Percentiles rank a stretch among this genome's conserved stretches.
Evolutionary conservation across 2,329 filamentous ascomycete genomes (phyloP).

Genomic region (Aspergillus sp.): DNA sequence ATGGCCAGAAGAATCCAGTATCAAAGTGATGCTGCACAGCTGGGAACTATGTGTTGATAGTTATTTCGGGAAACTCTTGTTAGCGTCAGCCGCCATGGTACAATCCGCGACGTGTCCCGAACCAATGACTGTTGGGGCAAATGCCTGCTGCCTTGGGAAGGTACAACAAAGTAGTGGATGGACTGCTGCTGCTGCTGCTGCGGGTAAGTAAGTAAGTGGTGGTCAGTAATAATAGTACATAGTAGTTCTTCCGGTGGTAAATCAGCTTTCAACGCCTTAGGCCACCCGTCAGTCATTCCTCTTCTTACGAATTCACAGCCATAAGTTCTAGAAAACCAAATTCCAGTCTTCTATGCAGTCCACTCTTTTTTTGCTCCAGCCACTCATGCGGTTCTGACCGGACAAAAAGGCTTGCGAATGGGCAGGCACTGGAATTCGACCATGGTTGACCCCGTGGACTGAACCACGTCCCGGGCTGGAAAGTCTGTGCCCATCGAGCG

Average conservation of each 20-base stretch:
- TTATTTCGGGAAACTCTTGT: not conserved
- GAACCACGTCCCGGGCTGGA: constrained; percentile 6
- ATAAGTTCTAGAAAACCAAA: constrained; percentile 24
- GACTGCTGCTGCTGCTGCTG: too few relatives aligned
- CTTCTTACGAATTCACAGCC: constrained; percentile 6
- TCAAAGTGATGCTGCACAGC: not conserved
- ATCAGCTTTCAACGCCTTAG: not conserved
- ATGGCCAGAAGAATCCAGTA: not conserved
- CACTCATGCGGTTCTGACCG: constrained; percentile 16
- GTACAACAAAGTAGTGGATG: too few relatives aligned
- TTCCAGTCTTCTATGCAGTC: constrained; percentile 26
- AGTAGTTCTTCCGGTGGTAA: not conserved
- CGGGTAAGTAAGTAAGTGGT: not conserved
- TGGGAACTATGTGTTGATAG: not conserved
- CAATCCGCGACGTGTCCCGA: constrained; percentile 1
- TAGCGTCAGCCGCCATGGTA: constrained; percentile 5
- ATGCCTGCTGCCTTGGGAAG: constrained; percentile 4
- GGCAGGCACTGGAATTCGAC: constrained; percentile 16
- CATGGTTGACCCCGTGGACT: constrained; percentile 12
- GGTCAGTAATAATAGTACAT: not conserved
- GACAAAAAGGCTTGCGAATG: constrained; percentile 15
- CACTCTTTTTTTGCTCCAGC: constrained; percentile 5
- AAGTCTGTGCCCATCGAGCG: constrained; percentile 5
- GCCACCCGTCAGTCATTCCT: not conserved
- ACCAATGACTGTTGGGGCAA: not conserved